Conservation (phyloP, 176 grass and related monocot genomes). For the Triticum timopheevii region DNA sequence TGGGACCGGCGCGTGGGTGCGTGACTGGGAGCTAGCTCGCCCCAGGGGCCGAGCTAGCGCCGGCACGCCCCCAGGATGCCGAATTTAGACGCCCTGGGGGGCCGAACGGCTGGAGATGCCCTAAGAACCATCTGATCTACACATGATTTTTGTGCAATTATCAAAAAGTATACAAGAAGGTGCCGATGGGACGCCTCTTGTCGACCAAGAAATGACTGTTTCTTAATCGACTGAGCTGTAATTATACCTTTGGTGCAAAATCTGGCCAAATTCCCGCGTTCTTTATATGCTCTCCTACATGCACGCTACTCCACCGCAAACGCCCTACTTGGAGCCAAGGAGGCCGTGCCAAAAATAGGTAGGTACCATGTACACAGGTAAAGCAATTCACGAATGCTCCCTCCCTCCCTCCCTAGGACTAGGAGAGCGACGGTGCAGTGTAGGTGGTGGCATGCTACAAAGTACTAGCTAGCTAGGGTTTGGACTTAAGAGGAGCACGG, state of each 20-base stretch:
- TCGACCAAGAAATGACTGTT: neutral
- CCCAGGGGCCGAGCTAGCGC: no score
- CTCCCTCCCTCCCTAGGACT: slow-evolving; percentile 5
- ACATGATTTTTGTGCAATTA: no score
- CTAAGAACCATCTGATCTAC: no score
- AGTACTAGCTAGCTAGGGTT: neutral
- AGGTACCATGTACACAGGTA: neutral
- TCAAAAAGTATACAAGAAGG: no score
- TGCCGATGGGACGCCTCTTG: neutral
- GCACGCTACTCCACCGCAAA: neutral
- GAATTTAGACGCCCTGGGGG: no score
- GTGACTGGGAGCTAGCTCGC: no score
- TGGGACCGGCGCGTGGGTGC: no score
- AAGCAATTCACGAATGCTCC: neutral
- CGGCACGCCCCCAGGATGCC: no score
- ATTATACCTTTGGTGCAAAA: neutral
- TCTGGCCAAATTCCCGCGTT: neutral
- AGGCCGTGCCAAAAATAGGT: neutral
- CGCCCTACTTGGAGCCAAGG: neutral
- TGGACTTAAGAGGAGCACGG: neutral
- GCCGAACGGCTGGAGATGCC: no score
- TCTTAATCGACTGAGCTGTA: no score
- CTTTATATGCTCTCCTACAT: neutral
- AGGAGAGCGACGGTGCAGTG: neutral
- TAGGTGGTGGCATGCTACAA: slow-evolving; percentile 27